Evolutionary conservation across 257 asterid species (phyloP).

Genomic region (Buddleja alternifolia): DNA sequence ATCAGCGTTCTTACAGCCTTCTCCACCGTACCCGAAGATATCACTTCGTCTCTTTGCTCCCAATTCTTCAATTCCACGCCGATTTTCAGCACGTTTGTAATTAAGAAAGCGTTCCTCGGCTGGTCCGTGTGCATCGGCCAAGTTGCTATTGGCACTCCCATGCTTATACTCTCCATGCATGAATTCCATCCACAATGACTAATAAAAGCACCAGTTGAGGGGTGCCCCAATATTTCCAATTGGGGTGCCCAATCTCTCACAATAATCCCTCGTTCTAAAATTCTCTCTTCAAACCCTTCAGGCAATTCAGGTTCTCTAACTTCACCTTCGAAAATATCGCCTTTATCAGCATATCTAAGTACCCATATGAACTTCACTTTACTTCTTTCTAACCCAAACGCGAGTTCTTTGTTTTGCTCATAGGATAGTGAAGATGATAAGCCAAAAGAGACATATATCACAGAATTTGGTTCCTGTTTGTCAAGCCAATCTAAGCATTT

Average conservation of each 20-base stretch:
- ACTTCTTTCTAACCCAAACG: conserved; percentile 56
- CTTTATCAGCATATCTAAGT: conserved; percentile 65
- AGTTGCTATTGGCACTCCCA: conserved; percentile 56
- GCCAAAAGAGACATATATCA: conserved; percentile 61
- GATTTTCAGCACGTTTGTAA: conserved; percentile 35
- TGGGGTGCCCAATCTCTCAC: conserved; percentile 70
- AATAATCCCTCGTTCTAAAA: conserved; percentile 42
- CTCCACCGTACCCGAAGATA: conserved; percentile 39
- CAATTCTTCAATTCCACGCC: conserved; percentile 41
- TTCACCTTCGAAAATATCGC: conserved; percentile 44
- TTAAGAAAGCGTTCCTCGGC: conserved; percentile 47
- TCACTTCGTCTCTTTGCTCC: conserved; percentile 34
- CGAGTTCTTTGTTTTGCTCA: conserved; percentile 51
- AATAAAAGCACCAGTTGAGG: conserved; percentile 53
- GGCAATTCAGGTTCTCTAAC: conserved; percentile 32
- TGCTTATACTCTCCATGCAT: conserved; percentile 47
- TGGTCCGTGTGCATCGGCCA: conserved; percentile 76
- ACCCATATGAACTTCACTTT: conserved; percentile 64
- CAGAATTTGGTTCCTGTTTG: conserved; percentile 40
- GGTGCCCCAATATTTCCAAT: conserved; percentile 48
- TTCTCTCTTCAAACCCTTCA: conserved; percentile 40
- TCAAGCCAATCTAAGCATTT: conserved; percentile 59
- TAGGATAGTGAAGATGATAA: conserved; percentile 51
- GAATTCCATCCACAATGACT: conserved; percentile 58
- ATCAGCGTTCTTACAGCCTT: conserved; percentile 42